Base-by-base conservation (phyloP, 495 filamentous ascomycete genomes). In the Aspergillus conjunctus region DNA sequence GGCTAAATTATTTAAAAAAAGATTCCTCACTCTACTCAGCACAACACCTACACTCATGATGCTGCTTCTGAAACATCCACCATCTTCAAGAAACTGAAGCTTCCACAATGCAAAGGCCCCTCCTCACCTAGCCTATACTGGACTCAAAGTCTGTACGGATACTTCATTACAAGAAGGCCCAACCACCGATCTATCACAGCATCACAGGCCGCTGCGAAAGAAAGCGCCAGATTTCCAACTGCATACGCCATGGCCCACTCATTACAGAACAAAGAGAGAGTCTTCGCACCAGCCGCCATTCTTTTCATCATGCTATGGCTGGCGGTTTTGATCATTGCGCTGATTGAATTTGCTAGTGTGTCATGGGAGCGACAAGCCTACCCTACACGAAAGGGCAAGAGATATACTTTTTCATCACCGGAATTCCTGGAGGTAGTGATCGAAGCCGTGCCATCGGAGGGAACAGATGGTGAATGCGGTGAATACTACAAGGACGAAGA, bases 291-390 rank as follows among this genome's bases (percentile, higher is more conserved):
- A 0, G 60, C 69, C 3, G 63, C 62, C 8, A 51, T 70, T 37
- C 58, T 73, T 10, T 50, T 71, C 20, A 54, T 51, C 4, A 44
- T 74, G 59, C 61, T 70, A 1, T 71, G 70, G 70, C 39, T 74
- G 39, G 65, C 66, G 1, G 63, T 74, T 7, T 51, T 74, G 9
- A 61, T 57, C 3, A 59, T 74, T 39, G 68, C 63, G 3, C 9
- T 74, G 31, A 59, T 73, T 6, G 72, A 73, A 45, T 39, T 68
- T 17, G 65, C 59, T 0, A 67, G 60, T 45, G 64, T 63, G 46
- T 10, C 71, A 14, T 73, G 66, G 66, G 60, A 56, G 20, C 51
- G 53, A 20, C 44, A 41, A 22, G 32, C 3, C 26, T 20, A 32
- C 7, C 32, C 56, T 3, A n/a, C 45, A 26, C 3, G 22, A 18